These are phyloP conservation scores for Sequoia sempervirens DNA, from an alignment of 75 land plant genomes.

Conservation along the genomic window DNA sequence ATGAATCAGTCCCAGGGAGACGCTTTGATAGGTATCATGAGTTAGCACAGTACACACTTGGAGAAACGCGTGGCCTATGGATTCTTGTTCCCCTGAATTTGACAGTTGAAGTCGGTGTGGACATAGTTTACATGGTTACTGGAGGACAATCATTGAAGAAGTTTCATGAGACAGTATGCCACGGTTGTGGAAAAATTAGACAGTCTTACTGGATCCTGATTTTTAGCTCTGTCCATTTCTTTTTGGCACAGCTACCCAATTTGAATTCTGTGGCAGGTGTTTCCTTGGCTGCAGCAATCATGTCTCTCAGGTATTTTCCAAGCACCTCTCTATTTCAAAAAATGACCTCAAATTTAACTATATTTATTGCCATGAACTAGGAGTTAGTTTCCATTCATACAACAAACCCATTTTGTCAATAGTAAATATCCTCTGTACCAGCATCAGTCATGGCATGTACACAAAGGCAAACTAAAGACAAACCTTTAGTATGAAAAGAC, in stretches of 20 bases:
- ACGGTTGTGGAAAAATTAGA: slow-evolving; percentile 23
- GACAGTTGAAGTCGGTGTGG: slow-evolving; percentile 33
- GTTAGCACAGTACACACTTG: slow-evolving; percentile 47
- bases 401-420: not conserved
- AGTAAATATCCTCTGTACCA: not conserved
- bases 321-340: not conserved
- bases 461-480: not conserved
- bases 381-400: not conserved
- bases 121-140: slow-evolving; percentile 55
- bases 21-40: slow-evolving; percentile 43
- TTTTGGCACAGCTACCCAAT: slow-evolving; percentile 83
- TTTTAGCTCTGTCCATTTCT: slow-evolving; percentile 71
- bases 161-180: slow-evolving; percentile 37
- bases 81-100: slow-evolving; percentile 47
- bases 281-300: slow-evolving; percentile 79
- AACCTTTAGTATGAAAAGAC: not conserved
- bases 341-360: not conserved
- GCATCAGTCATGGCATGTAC: not conserved
- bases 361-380: not conserved
- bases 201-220: slow-evolving; percentile 73
- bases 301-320: slow-evolving; percentile 64
- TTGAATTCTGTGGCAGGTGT: slow-evolving; percentile 77
- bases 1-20: slow-evolving; percentile 5
- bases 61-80: slow-evolving; percentile 37
- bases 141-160: slow-evolving; percentile 28